These are phyloP conservation scores for Helotiales sp. DNA, from an alignment of 2,329 filamentous ascomycete species.

Conservation along the genomic window DNA sequence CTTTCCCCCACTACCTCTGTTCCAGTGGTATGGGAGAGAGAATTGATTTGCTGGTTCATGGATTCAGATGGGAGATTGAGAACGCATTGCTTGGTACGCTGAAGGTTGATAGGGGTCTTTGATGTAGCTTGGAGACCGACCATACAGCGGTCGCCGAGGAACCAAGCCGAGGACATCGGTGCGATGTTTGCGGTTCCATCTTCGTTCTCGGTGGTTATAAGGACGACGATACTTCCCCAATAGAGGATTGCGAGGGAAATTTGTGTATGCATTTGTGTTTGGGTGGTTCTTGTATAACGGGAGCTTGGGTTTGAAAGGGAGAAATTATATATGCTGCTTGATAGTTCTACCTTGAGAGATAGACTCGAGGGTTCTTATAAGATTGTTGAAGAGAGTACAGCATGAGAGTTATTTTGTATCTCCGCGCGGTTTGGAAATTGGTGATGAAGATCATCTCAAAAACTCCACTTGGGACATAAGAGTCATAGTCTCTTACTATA, in stretches of 20 bases:
- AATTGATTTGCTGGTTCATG: neutral
- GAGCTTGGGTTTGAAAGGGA: neutral
- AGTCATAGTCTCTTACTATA: neutral
- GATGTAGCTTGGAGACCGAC: neutral
- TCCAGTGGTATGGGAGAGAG: neutral
- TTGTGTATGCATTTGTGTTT: neutral
- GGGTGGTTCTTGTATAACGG: neutral
- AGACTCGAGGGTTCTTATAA: neutral
- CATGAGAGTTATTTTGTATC: neutral
- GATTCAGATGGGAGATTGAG: neutral
- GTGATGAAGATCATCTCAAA: neutral
- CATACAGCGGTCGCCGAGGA: slow-evolving; percentile 2
- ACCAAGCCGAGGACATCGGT: slow-evolving; percentile 4
- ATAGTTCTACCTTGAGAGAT: neutral
- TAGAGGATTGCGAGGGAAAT: slow-evolving; percentile 11
- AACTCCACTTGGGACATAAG: neutral
- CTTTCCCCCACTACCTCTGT: neutral
- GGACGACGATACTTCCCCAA: slow-evolving; percentile 1
- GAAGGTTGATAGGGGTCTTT: neutral
- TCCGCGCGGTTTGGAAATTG: neutral
- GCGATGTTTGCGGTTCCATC: slow-evolving; percentile 4
- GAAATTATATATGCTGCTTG: neutral
- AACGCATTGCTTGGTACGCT: slow-evolving; percentile 7
- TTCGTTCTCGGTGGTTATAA: slow-evolving; percentile 6
- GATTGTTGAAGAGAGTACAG: neutral